Conservation (phyloP, 108 stramenopile species). For the Nitzschia palea region DNA sequence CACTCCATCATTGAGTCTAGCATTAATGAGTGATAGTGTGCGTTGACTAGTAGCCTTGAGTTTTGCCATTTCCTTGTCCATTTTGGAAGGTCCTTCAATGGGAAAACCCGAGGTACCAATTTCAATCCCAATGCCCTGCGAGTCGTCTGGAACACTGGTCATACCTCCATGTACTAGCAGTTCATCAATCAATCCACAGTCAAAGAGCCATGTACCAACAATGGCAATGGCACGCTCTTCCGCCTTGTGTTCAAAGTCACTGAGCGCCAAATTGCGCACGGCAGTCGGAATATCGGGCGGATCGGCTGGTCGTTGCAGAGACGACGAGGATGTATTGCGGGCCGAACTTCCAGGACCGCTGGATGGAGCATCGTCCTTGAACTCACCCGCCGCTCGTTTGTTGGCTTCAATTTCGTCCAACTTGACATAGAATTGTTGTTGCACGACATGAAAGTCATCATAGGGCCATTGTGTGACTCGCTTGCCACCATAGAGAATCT, state of each 20-base stretch:
- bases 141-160: constrained; percentile 6
- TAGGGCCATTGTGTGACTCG: constrained; percentile 67
- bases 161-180: constrained; percentile 72
- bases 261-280: constrained; percentile 61
- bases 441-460: constrained; percentile 83
- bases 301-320: constrained; percentile 73
- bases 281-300: constrained; percentile 78
- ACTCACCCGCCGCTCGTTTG: background rate
- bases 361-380: background rate
- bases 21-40: constrained; percentile 77
- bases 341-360: constrained; percentile 15
- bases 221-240: constrained; percentile 81
- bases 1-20: constrained; percentile 86
- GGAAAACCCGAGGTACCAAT: constrained; percentile 68
- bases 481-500: constrained; percentile 31
- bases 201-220: constrained; percentile 85
- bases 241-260: constrained; percentile 84
- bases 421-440: constrained; percentile 70
- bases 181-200: constrained; percentile 87
- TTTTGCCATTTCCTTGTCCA: constrained; percentile 87
- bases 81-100: constrained; percentile 70
- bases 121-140: constrained; percentile 52
- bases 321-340: background rate
- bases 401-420: constrained; percentile 38
- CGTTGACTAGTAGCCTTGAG: constrained; percentile 61